phyloP scores from a whole-genome alignment of 495 filamentous ascomycete species.

The Penicillium coffeae region DNA sequence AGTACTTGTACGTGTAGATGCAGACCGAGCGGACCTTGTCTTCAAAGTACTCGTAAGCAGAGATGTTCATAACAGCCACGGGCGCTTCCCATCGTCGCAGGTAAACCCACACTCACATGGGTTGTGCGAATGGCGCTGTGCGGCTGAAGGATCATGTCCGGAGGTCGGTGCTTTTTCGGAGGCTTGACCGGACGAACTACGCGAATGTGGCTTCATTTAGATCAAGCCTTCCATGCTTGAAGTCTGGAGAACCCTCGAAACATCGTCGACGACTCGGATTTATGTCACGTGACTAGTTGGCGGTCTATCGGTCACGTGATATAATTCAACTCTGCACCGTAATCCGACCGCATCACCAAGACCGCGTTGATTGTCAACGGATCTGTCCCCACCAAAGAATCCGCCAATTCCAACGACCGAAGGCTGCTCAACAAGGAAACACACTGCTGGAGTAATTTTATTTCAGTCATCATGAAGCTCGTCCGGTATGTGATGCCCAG shows the following conservation, averaged over 20 bases:
- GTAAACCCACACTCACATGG: too few relatives aligned
- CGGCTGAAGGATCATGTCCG: too few relatives aligned
- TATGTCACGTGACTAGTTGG: not conserved
- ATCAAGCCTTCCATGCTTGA: not conserved
- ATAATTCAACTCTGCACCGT: slow-evolving; percentile 15
- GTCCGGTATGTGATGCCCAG: slow-evolving; percentile 72
- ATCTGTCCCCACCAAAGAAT: slow-evolving; percentile 10
- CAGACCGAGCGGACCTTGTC: too few relatives aligned
- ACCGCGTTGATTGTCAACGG: slow-evolving; percentile 9
- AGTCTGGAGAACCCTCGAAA: not conserved
- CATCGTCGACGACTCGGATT: too few relatives aligned
- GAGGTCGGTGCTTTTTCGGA: too few relatives aligned
- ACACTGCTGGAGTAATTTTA: not conserved
- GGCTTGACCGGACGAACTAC: too few relatives aligned
- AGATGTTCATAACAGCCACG: too few relatives aligned
- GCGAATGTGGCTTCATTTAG: too few relatives aligned
- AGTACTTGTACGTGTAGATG: too few relatives aligned
- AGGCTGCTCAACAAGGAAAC: not conserved
- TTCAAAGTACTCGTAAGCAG: too few relatives aligned
- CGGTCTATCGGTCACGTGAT: slow-evolving; percentile 8
- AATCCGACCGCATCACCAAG: slow-evolving; percentile 14
- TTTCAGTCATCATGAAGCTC: slow-evolving; percentile 78
- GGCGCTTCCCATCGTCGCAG: too few relatives aligned
- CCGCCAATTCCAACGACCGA: not conserved
- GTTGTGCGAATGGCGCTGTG: too few relatives aligned